Conservation (phyloP, 495 filamentous ascomycete species). For the Neurospora tetrasperma region DNA sequence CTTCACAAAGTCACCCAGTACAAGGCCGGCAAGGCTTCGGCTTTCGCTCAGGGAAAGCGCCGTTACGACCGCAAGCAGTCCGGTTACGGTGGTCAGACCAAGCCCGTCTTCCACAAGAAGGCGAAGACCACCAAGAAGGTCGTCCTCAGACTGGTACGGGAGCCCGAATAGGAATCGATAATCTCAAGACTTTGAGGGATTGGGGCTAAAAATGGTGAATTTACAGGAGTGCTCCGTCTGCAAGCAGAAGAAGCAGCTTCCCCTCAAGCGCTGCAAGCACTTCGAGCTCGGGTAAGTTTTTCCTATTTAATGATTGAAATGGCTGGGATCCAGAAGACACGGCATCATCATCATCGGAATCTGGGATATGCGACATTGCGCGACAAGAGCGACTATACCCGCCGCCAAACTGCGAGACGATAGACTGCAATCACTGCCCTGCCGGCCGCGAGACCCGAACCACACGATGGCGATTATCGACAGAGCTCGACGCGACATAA, state of each 20-base stretch:
- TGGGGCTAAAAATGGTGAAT: conserved; percentile 40
- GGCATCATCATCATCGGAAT: neutral
- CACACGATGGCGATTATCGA: neutral
- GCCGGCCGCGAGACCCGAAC: neutral
- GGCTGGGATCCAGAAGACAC: neutral
- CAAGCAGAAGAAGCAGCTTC: conserved; percentile 97
- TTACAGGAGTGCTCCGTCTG: conserved; percentile 88
- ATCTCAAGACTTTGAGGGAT: conserved; percentile 1
- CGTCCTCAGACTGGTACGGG: conserved; percentile 66
- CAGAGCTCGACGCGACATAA: neutral
- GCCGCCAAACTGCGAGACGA: neutral
- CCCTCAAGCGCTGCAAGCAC: conserved; percentile 99
- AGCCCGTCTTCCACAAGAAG: conserved; percentile 99
- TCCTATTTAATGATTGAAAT: neutral
- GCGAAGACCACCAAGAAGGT: conserved; percentile 99
- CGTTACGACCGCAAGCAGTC: conserved; percentile 99
- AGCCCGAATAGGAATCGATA: neutral
- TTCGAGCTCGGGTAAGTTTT: conserved; percentile 91
- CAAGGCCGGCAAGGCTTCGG: conserved; percentile 76
- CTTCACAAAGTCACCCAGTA: conserved; percentile 95
- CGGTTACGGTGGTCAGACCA: conserved; percentile 99
- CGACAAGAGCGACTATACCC: neutral
- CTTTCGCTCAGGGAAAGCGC: conserved; percentile 97
- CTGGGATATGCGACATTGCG: neutral
- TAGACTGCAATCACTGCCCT: neutral